Evolutionary conservation across 1,139 yeast species (phyloP), one percentile per base, ranked within the genome.

Genomic region (Pichia cactophila): DNA sequence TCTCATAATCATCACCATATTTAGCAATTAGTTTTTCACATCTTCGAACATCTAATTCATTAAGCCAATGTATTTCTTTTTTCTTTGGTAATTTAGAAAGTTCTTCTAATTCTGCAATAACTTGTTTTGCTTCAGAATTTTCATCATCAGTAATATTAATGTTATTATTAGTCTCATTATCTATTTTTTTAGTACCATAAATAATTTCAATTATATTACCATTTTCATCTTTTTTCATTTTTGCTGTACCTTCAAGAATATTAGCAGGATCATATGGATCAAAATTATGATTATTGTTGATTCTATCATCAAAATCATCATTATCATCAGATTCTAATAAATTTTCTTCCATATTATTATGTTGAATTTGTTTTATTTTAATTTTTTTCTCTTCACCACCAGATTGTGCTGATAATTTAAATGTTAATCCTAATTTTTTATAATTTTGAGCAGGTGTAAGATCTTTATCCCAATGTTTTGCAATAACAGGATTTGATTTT

Each of bases 401-500:
- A 3, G 88, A 81, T 9, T 80, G 72, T 8, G 68, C 70, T 17
- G 86, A 85, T 40, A 89, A 68, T 60, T 80, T 80, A 4, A 87
- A 75, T 44, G 81, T 72, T 50, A 90, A 71, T 2, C 97, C 97
- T 37, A 92, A 70, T 56, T 73, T 77, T 61, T 82, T 81, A 65
- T 86, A 86, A 63, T 92, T 92, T 64, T 92, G 97, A 50, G 81
- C 76, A 52, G 90, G 70, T 0, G 98, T 90, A 55, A 84, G 73
- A 26, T 78, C 76, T 54, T 81, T 76, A 68, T 92, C 96, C 98
- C 98, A 92, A 66, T 89, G 78, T 35, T 81, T 86, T 8, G 88
- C 94, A 56, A 92, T 86, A 57, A 92, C 78, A 3, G 95, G 88
- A 64, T 88, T 86, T 1, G 86, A 73, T 48, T 75, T 74, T 33